Percentiles rank a stretch among this genome's conserved stretches.
phyloP scores from a whole-genome alignment of 2,329 filamentous ascomycete species.

The Colletotrichum tropicale region DNA sequence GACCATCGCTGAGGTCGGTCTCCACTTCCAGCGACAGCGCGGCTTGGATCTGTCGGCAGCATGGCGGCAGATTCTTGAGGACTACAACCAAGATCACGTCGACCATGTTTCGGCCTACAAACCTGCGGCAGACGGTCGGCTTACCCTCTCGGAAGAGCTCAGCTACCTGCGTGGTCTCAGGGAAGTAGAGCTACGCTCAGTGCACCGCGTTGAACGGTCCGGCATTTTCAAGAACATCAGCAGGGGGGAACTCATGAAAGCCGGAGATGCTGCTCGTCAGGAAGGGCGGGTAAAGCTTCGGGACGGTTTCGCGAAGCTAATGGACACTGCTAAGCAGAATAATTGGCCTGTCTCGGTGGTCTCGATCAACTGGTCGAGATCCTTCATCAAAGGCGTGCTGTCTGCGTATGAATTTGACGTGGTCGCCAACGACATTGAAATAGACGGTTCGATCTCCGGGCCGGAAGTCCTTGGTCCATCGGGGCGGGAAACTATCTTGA shows the following conservation, averaged over 20 bases:
- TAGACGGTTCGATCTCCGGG: conserved; percentile 45
- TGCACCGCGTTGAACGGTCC: conserved; percentile 45
- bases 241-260: conserved; percentile 33
- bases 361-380: conserved; percentile 56
- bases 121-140: conserved; percentile 35
- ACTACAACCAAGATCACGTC: conserved; percentile 48
- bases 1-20: conserved; percentile 47
- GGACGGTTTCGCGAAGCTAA: conserved; percentile 42
- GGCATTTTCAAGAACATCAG: conserved; percentile 49
- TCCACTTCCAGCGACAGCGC: conserved; percentile 33
- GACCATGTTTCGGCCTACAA: conserved; percentile 38
- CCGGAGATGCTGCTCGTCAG: conserved; percentile 40
- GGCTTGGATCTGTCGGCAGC: conserved; percentile 36
- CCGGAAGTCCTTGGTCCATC: conserved; percentile 32
- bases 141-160: conserved; percentile 41
- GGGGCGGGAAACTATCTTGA: conserved; percentile 31
- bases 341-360: conserved; percentile 48
- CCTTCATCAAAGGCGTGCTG: conserved; percentile 52
- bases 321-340: conserved; percentile 27
- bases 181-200: conserved; percentile 49
- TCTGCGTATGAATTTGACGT: conserved; percentile 35
- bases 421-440: conserved; percentile 47
- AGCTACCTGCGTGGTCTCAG: conserved; percentile 47
- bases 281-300: conserved; percentile 38
- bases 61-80: conserved; percentile 50